Conservation (phyloP, 2,329 filamentous ascomycete genomes). For the Hyphodiscus sp. region DNA sequence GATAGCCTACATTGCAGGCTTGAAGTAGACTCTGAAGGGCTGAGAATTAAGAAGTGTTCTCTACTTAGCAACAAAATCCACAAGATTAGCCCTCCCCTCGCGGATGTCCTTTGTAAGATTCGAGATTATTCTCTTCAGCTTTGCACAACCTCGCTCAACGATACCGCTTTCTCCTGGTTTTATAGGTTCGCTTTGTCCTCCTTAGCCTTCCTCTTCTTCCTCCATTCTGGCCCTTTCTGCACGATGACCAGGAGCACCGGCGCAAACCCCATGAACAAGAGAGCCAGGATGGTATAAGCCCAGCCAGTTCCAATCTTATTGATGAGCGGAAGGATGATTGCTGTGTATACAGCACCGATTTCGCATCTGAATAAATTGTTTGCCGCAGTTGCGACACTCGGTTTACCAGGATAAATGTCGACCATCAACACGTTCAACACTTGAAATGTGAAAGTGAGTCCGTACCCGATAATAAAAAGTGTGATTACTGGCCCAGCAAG, state of each 20-base stretch:
- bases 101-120: background rate
- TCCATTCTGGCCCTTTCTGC: conserved; percentile 38
- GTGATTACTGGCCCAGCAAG: conserved; percentile 43
- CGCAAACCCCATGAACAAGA: conserved; percentile 35
- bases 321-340: conserved; percentile 46
- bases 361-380: conserved; percentile 51
- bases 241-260: conserved; percentile 38
- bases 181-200: conserved; percentile 8
- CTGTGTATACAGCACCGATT: conserved; percentile 46
- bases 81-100: no score
- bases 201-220: conserved; percentile 24
- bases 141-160: background rate
- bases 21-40: no score
- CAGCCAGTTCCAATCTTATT: conserved; percentile 44
- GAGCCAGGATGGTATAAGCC: conserved; percentile 43
- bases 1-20: no score
- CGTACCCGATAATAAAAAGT: conserved; percentile 40
- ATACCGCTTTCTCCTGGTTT: conserved; percentile 37
- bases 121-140: background rate
- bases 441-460: conserved; percentile 47
- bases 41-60: no score
- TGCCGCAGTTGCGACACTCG: conserved; percentile 48
- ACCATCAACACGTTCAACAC: conserved; percentile 46
- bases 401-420: conserved; percentile 47
- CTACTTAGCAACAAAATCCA: no score